Evolutionary conservation across 106 monocot species (phyloP), one percentile per base, ranked within the genome.

Genomic region (Narthecium ossifragum): DNA sequence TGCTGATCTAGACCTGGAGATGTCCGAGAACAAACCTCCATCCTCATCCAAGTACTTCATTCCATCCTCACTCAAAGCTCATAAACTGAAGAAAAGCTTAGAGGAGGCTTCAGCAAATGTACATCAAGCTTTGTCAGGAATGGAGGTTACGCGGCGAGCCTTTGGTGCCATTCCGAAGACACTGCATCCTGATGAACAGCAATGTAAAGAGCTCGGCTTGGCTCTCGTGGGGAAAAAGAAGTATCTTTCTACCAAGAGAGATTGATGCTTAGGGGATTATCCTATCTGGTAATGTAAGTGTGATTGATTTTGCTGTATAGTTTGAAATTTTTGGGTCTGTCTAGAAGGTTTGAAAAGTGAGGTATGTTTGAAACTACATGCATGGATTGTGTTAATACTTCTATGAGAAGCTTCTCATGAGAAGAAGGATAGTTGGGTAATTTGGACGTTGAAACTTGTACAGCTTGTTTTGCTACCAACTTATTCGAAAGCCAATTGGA

Each of bases 81-180:
- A 25, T 14, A 59, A 67, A 15, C 37, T 69, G 25, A 71, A 58
- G 30, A 73, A 61, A 27, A 75, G 31, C 34, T 7, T 81, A 26
- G 90, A 90, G 53, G 77, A 73, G 7, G 79, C 57, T 3, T 82
- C 77, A 4, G 77, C 71, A 10, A 55, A 23, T 5, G 39, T 79
- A 46, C 91, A 91, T 53, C 73, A 80, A 26, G 28, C 60, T 1
- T 20, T 91, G 11, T 82, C 76, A 6, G 91, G 91, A 41, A 65
- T 82, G 2, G 86, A 91, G 64, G 47, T 51, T 13, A 71, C 74
- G 4, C 68, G 90, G 0, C 41, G 82, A 5, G 86, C 79, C 2
- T 82, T 91, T 47, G 91, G 91, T 25, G 91, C 91, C n/a, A 67
- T 86, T 2, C 86, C 91, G 4, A 76, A 78, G 47, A 91, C 67